A percentile compares a stretch with the other conserved stretches of the same genome.
Conservation (phyloP, 1,139 yeast genomes). For the Pichia kudriavzevii region DNA sequence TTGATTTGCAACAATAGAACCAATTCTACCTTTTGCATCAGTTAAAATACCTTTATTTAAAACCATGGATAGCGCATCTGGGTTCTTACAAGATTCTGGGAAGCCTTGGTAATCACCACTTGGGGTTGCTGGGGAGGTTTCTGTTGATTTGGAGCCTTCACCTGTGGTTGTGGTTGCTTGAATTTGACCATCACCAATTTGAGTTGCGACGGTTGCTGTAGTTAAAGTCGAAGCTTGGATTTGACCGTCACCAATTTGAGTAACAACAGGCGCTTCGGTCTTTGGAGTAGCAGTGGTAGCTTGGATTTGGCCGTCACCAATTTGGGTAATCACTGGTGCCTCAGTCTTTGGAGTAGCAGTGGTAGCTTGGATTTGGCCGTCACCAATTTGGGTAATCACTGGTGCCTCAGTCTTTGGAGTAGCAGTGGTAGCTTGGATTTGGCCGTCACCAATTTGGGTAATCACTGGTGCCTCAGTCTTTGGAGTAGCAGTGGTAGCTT, state of each 20-base stretch:
- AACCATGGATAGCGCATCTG: slow-evolving; percentile 47
- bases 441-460: slow-evolving; percentile 40
- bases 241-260: slow-evolving; percentile 37
- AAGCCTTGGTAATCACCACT: slow-evolving; percentile 20
- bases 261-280: slow-evolving; percentile 25
- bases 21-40: slow-evolving; percentile 63
- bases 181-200: slow-evolving; percentile 57
- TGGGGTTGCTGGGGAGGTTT: slow-evolving; percentile 29
- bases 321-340: slow-evolving; percentile 32
- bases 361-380: slow-evolving; percentile 41
- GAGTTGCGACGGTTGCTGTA: slow-evolving; percentile 37
- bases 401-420: too few species aligned
- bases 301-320: slow-evolving; percentile 28
- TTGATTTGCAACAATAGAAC: slow-evolving; percentile 78
- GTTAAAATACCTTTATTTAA: slow-evolving; percentile 47
- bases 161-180: slow-evolving; percentile 37
- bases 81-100: slow-evolving; percentile 44
- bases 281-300: slow-evolving; percentile 20
- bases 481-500: slow-evolving; percentile 30
- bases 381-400: slow-evolving; percentile 38
- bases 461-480: slow-evolving; percentile 26
- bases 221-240: slow-evolving; percentile 27
- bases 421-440: slow-evolving; percentile 22
- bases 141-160: slow-evolving; percentile 10
- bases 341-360: slow-evolving; percentile 22